Percentiles rank a stretch among this genome's conserved stretches.
Conservation (phyloP, 2,329 filamentous ascomycete species). For the Colletotrichum tropicicola region DNA sequence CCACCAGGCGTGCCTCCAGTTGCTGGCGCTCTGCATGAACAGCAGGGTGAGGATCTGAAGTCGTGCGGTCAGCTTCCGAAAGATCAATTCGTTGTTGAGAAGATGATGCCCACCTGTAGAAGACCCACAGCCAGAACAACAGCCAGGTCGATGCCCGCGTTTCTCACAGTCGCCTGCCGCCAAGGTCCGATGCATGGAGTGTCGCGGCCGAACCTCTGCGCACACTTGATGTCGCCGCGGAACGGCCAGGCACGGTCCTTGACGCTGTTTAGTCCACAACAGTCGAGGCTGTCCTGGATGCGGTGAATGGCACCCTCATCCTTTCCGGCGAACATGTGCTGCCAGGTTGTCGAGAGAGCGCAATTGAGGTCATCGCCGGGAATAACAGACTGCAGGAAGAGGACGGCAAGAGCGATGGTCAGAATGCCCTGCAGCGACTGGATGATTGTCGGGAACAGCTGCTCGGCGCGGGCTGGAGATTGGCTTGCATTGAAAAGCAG, state of each 20-base stretch:
- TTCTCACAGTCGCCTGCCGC: conserved; percentile 62
- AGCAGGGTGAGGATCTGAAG: conserved; percentile 21
- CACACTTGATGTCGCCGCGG: conserved; percentile 48
- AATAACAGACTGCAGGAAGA: conserved; percentile 46
- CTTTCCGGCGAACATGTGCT: conserved; percentile 58
- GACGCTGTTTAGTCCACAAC: conserved; percentile 70
- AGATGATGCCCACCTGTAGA: conserved; percentile 59
- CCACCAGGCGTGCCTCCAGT: conserved; percentile 32
- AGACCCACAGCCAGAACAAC: conserved; percentile 62
- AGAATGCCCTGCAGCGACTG: conserved; percentile 54
- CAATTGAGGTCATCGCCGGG: conserved; percentile 55
- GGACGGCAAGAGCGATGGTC: conserved; percentile 53
- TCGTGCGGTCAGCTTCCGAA: not conserved
- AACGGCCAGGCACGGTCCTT: conserved; percentile 73
- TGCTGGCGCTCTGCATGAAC: conserved; percentile 22
- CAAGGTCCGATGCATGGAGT: conserved; percentile 62
- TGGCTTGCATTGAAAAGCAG: conserved; percentile 37
- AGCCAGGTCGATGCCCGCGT: conserved; percentile 63
- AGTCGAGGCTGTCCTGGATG: conserved; percentile 73
- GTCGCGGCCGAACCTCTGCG: conserved; percentile 53
- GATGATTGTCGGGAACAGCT: conserved; percentile 36
- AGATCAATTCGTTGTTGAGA: not conserved
- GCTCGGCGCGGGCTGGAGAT: conserved; percentile 15
- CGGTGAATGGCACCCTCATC: conserved; percentile 58
- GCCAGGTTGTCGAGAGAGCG: conserved; percentile 65